These are phyloP conservation scores for Sporothrix luriei DNA, from an alignment of 2,329 filamentous ascomycete genomes.

Conservation along the genomic window DNA sequence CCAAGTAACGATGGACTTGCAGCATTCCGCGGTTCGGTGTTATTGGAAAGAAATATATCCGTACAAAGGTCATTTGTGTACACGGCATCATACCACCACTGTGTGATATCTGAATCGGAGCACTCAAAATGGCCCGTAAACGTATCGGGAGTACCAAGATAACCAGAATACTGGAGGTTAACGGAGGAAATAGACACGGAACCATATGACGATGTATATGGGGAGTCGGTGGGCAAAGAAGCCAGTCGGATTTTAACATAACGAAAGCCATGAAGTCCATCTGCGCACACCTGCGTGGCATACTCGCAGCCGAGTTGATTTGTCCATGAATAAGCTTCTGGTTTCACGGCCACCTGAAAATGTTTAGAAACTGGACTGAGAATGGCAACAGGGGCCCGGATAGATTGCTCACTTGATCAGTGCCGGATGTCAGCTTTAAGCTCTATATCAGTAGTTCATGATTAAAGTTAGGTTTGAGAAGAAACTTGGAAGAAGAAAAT, in stretches of 20 bases:
- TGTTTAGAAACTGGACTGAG: not conserved
- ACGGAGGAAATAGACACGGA: constrained; percentile 50
- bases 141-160: constrained; percentile 52
- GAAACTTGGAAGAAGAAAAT: not conserved
- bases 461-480: not conserved
- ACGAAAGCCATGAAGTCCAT: constrained; percentile 57
- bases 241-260: constrained; percentile 55
- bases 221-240: constrained; percentile 49
- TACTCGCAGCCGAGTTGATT: constrained; percentile 50
- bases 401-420: constrained; percentile 49
- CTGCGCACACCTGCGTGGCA: constrained; percentile 51
- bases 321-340: constrained; percentile 50
- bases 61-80: constrained; percentile 57
- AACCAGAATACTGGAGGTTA: constrained; percentile 49
- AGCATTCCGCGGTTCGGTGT: constrained; percentile 54
- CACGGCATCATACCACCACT: constrained; percentile 57
- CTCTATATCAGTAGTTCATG: constrained; percentile 32
- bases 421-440: constrained; percentile 48
- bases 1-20: constrained; percentile 49
- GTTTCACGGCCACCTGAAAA: constrained; percentile 49
- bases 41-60: constrained; percentile 50
- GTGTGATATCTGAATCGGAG: constrained; percentile 52
- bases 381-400: not conserved
- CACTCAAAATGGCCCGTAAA: constrained; percentile 58
- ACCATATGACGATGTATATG: constrained; percentile 49